phyloP scores from a whole-genome alignment of 140 eudicot genomes.

The Erigeron philadelphicus region DNA sequence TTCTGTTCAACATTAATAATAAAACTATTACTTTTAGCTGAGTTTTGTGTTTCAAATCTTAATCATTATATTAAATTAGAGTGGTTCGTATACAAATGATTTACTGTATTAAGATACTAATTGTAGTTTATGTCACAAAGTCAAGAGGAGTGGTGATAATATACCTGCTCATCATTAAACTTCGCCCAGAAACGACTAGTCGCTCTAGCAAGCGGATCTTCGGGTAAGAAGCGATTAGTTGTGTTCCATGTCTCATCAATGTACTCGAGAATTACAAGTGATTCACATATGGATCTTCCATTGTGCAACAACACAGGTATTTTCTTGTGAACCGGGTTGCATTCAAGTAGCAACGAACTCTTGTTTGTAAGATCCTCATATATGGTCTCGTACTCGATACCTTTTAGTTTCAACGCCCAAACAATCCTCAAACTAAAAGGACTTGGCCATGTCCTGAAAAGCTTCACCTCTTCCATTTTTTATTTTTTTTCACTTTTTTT shows the following conservation, averaged over 20 bases:
- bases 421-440: not conserved
- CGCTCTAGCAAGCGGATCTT: not conserved
- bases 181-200: not conserved
- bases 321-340: not conserved
- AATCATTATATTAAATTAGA: too few species aligned
- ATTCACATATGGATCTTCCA: not conserved
- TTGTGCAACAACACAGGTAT: not conserved
- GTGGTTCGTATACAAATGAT: too few species aligned
- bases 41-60: too few species aligned
- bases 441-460: not conserved
- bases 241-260: not conserved
- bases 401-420: not conserved
- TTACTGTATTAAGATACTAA: too few species aligned
- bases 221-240: not conserved
- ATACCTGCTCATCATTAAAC: not conserved
- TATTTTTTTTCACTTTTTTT: too few species aligned
- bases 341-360: not conserved
- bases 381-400: not conserved
- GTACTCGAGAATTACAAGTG: not conserved
- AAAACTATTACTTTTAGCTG: too few species aligned
- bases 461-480: too few species aligned
- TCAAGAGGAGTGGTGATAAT: too few species aligned
- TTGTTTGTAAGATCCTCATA: not conserved
- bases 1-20: too few species aligned
- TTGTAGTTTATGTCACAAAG: too few species aligned